A percentile compares a stretch with the other conserved stretches of the same genome.
Conservation (phyloP, 495 filamentous ascomycete genomes). For the Parmelia sp. region DNA sequence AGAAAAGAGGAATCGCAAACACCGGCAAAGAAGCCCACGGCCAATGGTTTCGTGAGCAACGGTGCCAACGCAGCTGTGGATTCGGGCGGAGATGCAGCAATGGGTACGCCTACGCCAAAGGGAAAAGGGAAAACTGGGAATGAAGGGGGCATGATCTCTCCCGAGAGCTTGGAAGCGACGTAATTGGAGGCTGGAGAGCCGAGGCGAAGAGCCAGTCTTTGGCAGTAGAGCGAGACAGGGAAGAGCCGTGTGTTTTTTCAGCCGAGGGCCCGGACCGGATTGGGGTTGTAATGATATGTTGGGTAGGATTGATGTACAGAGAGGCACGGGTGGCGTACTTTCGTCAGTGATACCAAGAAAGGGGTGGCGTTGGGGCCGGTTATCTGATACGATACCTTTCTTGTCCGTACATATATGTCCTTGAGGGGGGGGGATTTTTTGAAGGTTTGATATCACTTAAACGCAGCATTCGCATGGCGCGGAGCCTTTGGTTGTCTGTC, state of each 20-base stretch:
- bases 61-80: neutral
- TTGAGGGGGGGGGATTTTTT: neutral
- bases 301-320: slow-evolving; percentile 13
- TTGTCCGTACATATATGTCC: slow-evolving; percentile 3
- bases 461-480: neutral
- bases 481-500: neutral
- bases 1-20: slow-evolving; percentile 39
- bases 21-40: slow-evolving; percentile 32
- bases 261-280: neutral
- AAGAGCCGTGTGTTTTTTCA: neutral
- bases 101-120: slow-evolving; percentile 37
- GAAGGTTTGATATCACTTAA: neutral
- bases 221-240: neutral
- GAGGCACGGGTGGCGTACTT: neutral
- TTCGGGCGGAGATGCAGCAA: neutral
- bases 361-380: neutral
- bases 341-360: neutral
- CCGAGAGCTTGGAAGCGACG: slow-evolving; percentile 26
- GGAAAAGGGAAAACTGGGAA: slow-evolving; percentile 48
- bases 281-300: slow-evolving; percentile 13
- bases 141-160: slow-evolving; percentile 44
- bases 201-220: neutral
- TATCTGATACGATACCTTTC: neutral
- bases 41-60: slow-evolving; percentile 18
- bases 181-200: neutral